Conservation (phyloP, 2,329 filamentous ascomycete species). For the Sclerotinia glacialis region DNA sequence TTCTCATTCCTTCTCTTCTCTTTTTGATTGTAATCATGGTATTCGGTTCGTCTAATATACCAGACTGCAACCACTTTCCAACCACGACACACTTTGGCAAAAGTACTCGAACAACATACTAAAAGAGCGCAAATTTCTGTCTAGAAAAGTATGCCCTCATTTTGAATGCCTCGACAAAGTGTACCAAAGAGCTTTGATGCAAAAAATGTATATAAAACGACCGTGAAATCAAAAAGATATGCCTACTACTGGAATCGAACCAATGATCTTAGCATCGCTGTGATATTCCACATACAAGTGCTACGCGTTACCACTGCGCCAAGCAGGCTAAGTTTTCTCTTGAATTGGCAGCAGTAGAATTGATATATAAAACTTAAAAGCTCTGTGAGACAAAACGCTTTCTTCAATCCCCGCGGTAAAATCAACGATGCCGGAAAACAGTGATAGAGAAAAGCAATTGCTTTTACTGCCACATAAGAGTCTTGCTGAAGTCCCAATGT, state of each 20-base stretch:
- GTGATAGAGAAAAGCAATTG: too few relatives aligned
- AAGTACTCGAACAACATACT: neutral
- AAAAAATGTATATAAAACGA: neutral
- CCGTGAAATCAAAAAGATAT: neutral
- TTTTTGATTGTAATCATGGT: neutral
- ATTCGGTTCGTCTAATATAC: too few relatives aligned
- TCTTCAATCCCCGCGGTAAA: neutral
- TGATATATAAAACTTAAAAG: neutral
- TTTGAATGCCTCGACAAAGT: neutral
- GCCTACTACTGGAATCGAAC: constrained; percentile 17
- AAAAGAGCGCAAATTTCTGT: fast-evolving
- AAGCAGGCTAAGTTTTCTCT: neutral
- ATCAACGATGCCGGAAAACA: too few relatives aligned
- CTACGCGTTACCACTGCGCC: constrained; percentile 17
- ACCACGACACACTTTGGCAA: too few relatives aligned
- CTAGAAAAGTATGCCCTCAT: neutral
- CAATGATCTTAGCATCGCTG: constrained; percentile 14
- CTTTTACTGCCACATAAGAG: neutral
- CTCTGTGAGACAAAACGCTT: neutral
- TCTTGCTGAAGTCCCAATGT: neutral
- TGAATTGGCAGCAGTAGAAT: fast-evolving
- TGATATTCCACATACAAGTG: neutral
- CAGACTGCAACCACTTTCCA: too few relatives aligned
- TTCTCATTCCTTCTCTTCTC: too few relatives aligned
- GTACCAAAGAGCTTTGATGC: too few relatives aligned